Base-by-base conservation (phyloP, 768 basidiomycete species). In the Panaeolus cyanescens region DNA sequence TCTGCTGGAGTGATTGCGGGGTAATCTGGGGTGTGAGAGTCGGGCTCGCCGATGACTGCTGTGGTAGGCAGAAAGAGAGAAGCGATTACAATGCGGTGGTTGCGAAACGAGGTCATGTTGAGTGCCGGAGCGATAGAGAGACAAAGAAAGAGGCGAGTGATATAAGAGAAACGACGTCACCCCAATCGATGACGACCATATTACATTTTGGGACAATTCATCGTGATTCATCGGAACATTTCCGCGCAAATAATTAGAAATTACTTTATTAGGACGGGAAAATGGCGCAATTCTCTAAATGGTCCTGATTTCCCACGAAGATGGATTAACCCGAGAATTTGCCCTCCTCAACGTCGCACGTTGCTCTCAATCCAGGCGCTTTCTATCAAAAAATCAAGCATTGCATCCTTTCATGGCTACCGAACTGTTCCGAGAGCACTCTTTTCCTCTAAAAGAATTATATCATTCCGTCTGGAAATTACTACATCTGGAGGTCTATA, bases 1-100 rank as follows among this genome's bases (percentile, higher is more conserved):
- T 66, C 57, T 54, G 36, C 22, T 61, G 33, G 32, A 37, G 34
- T 64, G 61, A 10, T 61, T 30, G 54, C 65, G 58, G 61, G 30
- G 36, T 59, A 64, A 22, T 80, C 78, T 9, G 87, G 85, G 0
- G 87, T 86, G 0, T 84, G 68, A 0, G 83, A 82, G 13, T 75
- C 71, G 0, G 86, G 85, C 25, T 87, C 83, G 70, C 83, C 86
- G 39, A 86, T 75, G 45, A 87, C 84, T 40, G 85, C 85, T 34
- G 91, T 90, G 61, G 84, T 85, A 34, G 92, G 92, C 33, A 93
- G 85, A 71, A 94, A 93, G 61, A 93, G 86, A n/a, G 90, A 89
- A 15, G 91, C 92, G 72, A 94, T 87, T 72, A 93, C 79, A 58
- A 90, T 81, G 32, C 92, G 80, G 72, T 91, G 89, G 74, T 85